Conservation (phyloP, 2,329 filamentous ascomycete species). For the Xylariaceae sp. region DNA sequence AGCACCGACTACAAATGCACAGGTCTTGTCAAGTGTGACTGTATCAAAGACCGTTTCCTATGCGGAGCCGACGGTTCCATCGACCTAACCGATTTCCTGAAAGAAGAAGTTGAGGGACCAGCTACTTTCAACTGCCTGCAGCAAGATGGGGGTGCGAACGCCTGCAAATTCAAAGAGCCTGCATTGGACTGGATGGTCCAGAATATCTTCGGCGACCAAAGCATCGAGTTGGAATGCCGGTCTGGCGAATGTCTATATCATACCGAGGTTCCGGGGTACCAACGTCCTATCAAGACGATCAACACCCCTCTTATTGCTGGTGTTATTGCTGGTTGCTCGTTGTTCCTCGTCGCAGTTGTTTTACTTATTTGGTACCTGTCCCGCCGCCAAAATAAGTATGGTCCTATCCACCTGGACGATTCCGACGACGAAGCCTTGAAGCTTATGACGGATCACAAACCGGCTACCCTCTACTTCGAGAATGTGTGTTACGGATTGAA, state of each 20-base stretch:
- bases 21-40: conserved; percentile 79
- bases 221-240: conserved; percentile 76
- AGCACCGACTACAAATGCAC: conserved; percentile 81
- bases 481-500: conserved; percentile 84
- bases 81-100: conserved; percentile 85
- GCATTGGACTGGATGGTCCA: conserved; percentile 89
- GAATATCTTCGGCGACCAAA: conserved; percentile 84
- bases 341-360: conserved; percentile 87
- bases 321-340: conserved; percentile 78
- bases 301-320: conserved; percentile 95
- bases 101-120: conserved; percentile 78
- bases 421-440: conserved; percentile 84
- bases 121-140: conserved; percentile 75
- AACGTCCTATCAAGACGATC: conserved; percentile 84
- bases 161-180: conserved; percentile 84
- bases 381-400: conserved; percentile 65
- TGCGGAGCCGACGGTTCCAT: conserved; percentile 89
- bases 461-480: conserved; percentile 82
- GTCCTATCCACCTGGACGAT: conserved; percentile 78
- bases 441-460: conserved; percentile 87
- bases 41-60: conserved; percentile 86
- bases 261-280: conserved; percentile 89
- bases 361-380: conserved; percentile 84
- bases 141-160: conserved; percentile 57
- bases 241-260: conserved; percentile 91